phyloP scores from a whole-genome alignment of 371 early-diverging fungal species.

The Mucor sp. region DNA sequence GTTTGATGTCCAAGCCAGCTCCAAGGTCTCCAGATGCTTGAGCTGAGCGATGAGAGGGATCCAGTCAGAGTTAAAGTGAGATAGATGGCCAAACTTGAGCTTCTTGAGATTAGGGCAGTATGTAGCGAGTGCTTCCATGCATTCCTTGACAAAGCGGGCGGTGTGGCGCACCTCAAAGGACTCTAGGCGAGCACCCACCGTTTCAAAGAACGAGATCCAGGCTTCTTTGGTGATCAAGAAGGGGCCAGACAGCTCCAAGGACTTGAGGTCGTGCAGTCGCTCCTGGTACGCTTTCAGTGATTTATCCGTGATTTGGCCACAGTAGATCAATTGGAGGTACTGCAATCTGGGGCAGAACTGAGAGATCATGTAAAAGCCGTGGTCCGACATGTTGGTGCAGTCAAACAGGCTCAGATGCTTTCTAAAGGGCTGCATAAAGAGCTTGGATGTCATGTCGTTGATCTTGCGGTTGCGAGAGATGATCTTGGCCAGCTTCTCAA shows the following conservation, averaged over 20 bases:
- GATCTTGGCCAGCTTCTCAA: conserved; percentile 78
- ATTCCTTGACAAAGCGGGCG: conserved; percentile 56
- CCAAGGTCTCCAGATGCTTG: conserved; percentile 41
- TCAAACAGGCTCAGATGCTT: conserved; percentile 72
- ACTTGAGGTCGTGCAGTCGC: conserved; percentile 51
- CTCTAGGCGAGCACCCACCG: conserved; percentile 52
- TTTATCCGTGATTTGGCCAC: conserved; percentile 74
- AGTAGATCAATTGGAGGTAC: conserved; percentile 66
- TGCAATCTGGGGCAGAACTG: conserved; percentile 65
- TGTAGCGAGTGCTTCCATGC: conserved; percentile 56
- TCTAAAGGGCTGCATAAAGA: conserved; percentile 74
- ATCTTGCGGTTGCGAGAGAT: conserved; percentile 77
- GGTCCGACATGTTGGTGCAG: conserved; percentile 70
- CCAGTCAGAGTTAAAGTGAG: conserved; percentile 55
- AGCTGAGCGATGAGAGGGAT: conserved; percentile 39
- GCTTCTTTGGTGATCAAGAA: conserved; percentile 66
- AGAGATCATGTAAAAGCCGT: conserved; percentile 60
- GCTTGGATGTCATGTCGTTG: conserved; percentile 58
- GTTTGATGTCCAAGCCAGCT: conserved; percentile 51
- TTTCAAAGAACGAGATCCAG: conserved; percentile 65
- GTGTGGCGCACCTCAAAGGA: conserved; percentile 63
- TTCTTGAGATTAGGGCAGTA: conserved; percentile 57
- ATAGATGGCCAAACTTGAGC: conserved; percentile 61
- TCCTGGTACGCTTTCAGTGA: conserved; percentile 50
- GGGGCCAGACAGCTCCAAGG: conserved; percentile 72